Conservation (phyloP, 768 basidiomycete genomes). For the Russula compacta region DNA sequence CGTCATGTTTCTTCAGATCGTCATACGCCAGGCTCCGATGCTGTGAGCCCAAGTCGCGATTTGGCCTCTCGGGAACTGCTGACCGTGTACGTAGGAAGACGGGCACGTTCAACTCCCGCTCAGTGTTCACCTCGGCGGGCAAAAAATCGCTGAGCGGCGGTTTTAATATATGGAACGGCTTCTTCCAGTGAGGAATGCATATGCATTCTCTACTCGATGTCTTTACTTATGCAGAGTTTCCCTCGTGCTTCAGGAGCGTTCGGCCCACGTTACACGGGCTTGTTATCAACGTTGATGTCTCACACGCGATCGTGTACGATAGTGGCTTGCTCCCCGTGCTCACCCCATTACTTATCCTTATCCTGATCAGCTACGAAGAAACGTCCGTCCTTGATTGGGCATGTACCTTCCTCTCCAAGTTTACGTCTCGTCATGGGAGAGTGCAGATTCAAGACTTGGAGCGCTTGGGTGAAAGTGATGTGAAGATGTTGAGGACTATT, state of each 20-base stretch:
- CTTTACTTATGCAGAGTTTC: not conserved
- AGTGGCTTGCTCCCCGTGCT: not conserved
- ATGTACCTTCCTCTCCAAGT: conserved; percentile 8
- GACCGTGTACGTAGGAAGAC: conserved; percentile 1
- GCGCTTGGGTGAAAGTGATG: not conserved
- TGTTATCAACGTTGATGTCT: conserved; percentile 17
- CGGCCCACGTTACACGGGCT: conserved; percentile 8
- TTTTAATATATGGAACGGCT: conserved; percentile 19
- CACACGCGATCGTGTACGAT: conserved; percentile 12
- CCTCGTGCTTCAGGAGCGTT: conserved; percentile 12
- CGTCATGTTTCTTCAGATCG: conserved; percentile 11
- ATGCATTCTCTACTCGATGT: too few species aligned
- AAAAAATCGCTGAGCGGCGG: conserved; percentile 11
- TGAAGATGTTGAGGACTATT: conserved; percentile 5
- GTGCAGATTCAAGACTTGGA: conserved; percentile 3
- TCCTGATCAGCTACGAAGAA: conserved; percentile 7
- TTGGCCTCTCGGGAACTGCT: not conserved
- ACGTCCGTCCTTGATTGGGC: conserved; percentile 15
- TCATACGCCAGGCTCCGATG: conserved; percentile 18
- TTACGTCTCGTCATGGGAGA: not conserved
- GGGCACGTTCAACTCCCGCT: conserved; percentile 13
- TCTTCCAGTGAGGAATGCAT: conserved; percentile 12
- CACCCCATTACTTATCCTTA: not conserved
- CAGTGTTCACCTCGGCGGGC: conserved; percentile 12
- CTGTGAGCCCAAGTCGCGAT: conserved; percentile 2